Percentiles rank a stretch among this genome's conserved stretches.
Evolutionary conservation across 345 rosid species (phyloP).

Genomic region (Mangifera indica): DNA sequence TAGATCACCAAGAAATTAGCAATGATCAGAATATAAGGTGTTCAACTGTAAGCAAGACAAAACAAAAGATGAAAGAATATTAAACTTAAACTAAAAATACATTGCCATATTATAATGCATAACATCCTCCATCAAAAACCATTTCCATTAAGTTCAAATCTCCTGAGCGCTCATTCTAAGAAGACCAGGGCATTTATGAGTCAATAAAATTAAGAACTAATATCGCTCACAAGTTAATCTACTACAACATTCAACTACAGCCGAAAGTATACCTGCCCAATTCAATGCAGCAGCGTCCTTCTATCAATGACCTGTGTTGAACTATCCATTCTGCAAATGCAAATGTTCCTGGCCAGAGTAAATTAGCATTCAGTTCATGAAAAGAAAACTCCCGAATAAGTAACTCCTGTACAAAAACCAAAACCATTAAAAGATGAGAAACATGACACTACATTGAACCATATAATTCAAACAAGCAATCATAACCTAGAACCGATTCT

Average conservation of each 20-base stretch:
- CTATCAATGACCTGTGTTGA: conserved; percentile 42
- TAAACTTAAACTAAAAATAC: conserved; percentile 1
- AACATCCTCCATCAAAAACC: conserved; percentile 4
- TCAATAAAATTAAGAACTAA: neutral
- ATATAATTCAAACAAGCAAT: no score
- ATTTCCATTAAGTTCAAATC: neutral
- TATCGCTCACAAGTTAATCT: neutral
- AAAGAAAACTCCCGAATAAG: conserved; percentile 77
- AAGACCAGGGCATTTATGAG: neutral
- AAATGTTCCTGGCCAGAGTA: conserved; percentile 97
- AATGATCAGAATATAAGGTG: neutral
- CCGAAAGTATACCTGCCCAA: conserved; percentile 65
- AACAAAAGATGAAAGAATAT: neutral
- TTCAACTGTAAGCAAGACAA: neutral
- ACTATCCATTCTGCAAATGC: conserved; percentile 89
- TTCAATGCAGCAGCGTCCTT: conserved; percentile 71
- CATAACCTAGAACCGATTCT: neutral
- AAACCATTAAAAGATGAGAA: neutral
- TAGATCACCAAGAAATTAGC: neutral
- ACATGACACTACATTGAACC: neutral
- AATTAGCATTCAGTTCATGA: conserved; percentile 91
- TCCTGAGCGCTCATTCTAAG: neutral
- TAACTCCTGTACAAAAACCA: conserved; percentile 58
- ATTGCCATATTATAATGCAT: neutral
- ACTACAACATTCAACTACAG: neutral